These are phyloP conservation scores for Chytriomyces sp. DNA, from an alignment of 192 early-diverging fungal genomes.

Conservation along the genomic window DNA sequence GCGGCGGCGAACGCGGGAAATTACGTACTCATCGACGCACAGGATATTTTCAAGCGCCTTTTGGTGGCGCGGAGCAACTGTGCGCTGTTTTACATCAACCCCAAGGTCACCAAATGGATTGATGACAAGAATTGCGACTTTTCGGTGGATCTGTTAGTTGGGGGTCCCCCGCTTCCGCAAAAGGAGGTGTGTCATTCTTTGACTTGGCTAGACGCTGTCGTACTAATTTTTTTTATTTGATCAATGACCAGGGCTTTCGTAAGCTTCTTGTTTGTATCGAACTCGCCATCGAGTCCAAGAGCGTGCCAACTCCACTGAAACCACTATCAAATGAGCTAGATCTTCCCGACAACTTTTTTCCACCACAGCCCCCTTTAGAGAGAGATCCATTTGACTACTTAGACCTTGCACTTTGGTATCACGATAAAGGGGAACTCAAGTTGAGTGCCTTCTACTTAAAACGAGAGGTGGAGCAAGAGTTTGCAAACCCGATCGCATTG, in stretches of 20 bases:
- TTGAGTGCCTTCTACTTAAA: slow-evolving; percentile 30
- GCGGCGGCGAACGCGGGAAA: background rate
- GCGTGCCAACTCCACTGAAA: too few relatives aligned
- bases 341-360: too few relatives aligned
- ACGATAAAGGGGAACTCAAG: slow-evolving; percentile 19
- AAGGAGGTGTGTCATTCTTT: too few relatives aligned
- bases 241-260: too few relatives aligned
- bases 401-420: slow-evolving; percentile 36
- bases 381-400: slow-evolving; percentile 12
- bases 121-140: background rate
- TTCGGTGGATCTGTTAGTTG: too few relatives aligned
- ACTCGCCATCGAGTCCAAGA: too few relatives aligned
- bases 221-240: too few relatives aligned
- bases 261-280: too few relatives aligned
- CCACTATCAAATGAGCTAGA: too few relatives aligned
- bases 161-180: too few relatives aligned
- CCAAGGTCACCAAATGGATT: background rate
- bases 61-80: background rate
- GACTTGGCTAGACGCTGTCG: too few relatives aligned
- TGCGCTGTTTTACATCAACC: background rate
- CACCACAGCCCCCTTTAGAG: slow-evolving; percentile 14
- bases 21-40: background rate
- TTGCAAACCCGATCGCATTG: slow-evolving; percentile 29
- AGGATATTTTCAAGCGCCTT: background rate
- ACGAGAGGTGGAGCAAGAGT: slow-evolving; percentile 1